These are phyloP conservation scores for Dendrocalamus sinicus DNA, from an alignment of 176 grass and related monocot species.

Conservation along the genomic window DNA sequence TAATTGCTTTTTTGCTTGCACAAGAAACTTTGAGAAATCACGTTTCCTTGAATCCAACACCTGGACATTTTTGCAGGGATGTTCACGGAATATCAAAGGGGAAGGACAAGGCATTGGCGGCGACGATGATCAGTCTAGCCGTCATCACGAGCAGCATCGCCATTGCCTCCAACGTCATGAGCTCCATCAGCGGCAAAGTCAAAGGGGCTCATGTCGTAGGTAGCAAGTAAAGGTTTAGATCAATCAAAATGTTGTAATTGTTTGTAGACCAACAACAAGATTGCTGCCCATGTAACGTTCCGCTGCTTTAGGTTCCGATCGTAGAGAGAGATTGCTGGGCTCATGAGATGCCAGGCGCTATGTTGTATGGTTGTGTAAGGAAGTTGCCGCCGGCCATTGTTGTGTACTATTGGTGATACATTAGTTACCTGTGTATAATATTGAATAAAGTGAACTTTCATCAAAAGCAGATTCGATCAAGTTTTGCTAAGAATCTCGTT, in stretches of 20 bases:
- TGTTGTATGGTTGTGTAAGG: background rate
- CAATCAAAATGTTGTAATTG: background rate
- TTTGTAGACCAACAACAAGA: background rate
- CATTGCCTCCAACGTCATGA: slow-evolving; percentile 81
- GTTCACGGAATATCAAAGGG: slow-evolving; percentile 65
- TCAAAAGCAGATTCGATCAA: too few species aligned
- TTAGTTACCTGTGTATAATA: slow-evolving; percentile 3
- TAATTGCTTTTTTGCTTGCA: background rate
- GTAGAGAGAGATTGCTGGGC: background rate
- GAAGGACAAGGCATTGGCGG: slow-evolving; percentile 73
- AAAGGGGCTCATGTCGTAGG: background rate
- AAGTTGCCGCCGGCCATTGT: background rate
- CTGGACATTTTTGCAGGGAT: slow-evolving; percentile 47
- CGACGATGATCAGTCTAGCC: slow-evolving; percentile 72
- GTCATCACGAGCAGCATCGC: slow-evolving; percentile 81
- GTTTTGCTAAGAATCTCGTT: too few species aligned
- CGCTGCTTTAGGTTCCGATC: background rate
- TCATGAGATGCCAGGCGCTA: background rate
- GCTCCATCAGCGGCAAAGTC: slow-evolving; percentile 35
- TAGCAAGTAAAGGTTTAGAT: background rate
- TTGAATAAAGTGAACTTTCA: background rate
- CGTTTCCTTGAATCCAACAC: background rate
- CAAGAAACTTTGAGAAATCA: background rate
- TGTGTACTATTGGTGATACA: background rate
- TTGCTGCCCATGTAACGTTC: background rate